Base-by-base conservation (phyloP, 352 stramenopile genomes). In the Pythium angustatum region DNA sequence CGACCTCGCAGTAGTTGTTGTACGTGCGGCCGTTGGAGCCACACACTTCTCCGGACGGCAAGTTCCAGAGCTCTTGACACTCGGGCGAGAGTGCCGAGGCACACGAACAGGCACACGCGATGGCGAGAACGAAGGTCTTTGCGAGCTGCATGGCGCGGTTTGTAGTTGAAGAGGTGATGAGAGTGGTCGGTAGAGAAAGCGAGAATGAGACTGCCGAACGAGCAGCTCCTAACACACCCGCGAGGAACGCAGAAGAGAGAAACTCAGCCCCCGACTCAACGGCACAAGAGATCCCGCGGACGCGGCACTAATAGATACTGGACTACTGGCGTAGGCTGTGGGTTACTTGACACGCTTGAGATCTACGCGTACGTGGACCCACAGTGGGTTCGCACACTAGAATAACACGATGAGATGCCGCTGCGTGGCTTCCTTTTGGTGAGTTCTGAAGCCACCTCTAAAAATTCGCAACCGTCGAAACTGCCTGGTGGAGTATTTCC, bases 11-110 rank as follows among this genome's bases (percentile, higher is more conserved):
- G 21, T 71, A 45, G 57, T 85, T 87, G 69, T 49, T 55, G 64
- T 87, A 87, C 47, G 76, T 81, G 55, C 73, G 59, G 40, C 66
- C 75, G 36, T 87, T 62, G 19, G 78, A 87, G 22, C 64, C 78
- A 43, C 78, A 87, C 8, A 83, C 69, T 7, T 68, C 67, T 12
- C 22, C 36, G n/a, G 26, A 36, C 6, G 31, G 49, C 14, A 58
- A 24, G 10, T 55, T 58, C 45, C 69, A 83, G 38, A 75, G 58
- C 45, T 65, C 61, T 21, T 63, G 72, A 59, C 77, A 83, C 36
- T 57, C 47, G 24, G 30, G 31, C 3, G 58, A 58, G 11, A 51
- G 45, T 26, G 38, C 59, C 2, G 59, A 33, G 49, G n/a, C n/a
- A n/a, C 27, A 33, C 26, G 47, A 31, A 5, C 38, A 28, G 3